Evolutionary conservation across 805 yeast genomes (phyloP), one percentile per base, ranked within the genome.

Genomic region (Kluyveromyces dobzhanskii): DNA sequence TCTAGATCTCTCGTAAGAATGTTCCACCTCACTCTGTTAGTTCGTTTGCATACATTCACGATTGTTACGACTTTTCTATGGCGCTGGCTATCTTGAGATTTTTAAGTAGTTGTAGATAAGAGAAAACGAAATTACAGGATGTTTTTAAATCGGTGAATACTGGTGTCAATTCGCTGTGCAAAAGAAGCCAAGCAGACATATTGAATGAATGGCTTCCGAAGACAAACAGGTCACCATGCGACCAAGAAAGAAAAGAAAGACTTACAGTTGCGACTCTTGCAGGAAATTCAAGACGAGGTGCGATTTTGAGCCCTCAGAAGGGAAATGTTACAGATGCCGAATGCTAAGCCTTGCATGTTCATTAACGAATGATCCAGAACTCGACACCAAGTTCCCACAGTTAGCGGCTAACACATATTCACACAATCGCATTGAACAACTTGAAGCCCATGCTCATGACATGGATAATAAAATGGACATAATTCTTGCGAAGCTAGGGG

Each of bases 241-340:
- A 9, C 37, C 37, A 34, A 57, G 65, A 44, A 61, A 67, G 43
- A 62, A 60, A 39, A 56, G 69, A 39, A 69, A 55, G 44, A 64
- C 62, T 0, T 65, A 61, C 27, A 73, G 65, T 53, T 76, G 83
- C 52, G 62, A 61, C 11, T 61, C 66, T 12, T 76, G 83, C 45
- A 61, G 80, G 11, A 71, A 66, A 49, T 62, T 74, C 42, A 76
- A 76, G 50, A 76, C 81, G 1, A 64, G 79, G 41, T 76, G 83
- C 52, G 78, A 71, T 42, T 68, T 65, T 45, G 73, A 70, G 30
- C 64, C 66, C 0, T 48, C 57, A 2, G 50, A 53, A 10, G 66
- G 64, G 4, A 66, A 67, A 44, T 76, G 82, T 46, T 73, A 71
- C 40, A 60, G 80, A 21, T 76, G 83, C 45, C 59, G 56, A 31